Percentiles rank a stretch among this genome's conserved stretches.
Conservation (phyloP, 441 rosid species). For the Mallotus repandus region DNA sequence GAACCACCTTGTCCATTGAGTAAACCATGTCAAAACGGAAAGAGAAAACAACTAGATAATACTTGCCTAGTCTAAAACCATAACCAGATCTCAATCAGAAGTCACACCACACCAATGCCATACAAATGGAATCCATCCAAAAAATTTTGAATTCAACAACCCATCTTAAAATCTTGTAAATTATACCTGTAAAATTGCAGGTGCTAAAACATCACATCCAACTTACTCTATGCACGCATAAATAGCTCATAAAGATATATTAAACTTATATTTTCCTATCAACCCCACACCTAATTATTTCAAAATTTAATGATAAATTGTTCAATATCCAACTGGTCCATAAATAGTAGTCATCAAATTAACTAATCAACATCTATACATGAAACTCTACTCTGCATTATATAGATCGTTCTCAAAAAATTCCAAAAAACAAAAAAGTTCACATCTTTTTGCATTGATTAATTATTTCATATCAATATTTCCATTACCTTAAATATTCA, state of each 20-base stretch:
- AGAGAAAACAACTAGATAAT: background rate
- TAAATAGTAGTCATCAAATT: background rate
- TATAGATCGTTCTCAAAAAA: background rate
- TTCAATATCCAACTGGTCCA: background rate
- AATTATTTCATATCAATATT: too few relatives aligned
- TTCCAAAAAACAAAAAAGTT: too few relatives aligned
- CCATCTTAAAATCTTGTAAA: too few relatives aligned
- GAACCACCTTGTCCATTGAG: background rate
- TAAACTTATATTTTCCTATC: background rate
- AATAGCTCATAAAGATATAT: background rate
- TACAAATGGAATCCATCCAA: background rate
- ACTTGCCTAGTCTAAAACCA: background rate
- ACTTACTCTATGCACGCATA: too few relatives aligned
- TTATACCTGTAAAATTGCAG: background rate
- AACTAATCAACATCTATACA: background rate
- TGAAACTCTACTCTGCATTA: background rate
- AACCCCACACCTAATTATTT: background rate
- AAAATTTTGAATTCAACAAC: background rate
- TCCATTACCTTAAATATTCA: background rate
- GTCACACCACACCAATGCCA: background rate
- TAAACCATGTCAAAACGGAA: background rate
- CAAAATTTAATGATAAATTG: background rate
- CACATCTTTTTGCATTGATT: too few relatives aligned
- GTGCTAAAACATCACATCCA: background rate
- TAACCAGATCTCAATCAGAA: background rate